Evolutionary conservation across 78 protist species (phyloP), one percentile per base, ranked within the genome.

Genomic region (Mastigamoeba balamuthi): DNA sequence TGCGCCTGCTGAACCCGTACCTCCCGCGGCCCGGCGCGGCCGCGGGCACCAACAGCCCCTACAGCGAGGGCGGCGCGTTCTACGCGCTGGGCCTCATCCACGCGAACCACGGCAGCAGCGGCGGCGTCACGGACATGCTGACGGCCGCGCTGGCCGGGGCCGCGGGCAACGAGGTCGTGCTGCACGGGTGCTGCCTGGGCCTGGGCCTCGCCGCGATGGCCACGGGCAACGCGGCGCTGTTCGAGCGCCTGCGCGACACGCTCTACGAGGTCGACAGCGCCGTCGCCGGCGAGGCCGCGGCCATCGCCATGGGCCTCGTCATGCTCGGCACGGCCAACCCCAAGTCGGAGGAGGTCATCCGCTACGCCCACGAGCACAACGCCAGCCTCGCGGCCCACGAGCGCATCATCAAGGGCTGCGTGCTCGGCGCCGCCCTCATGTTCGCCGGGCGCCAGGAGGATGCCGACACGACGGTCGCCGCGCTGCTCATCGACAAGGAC

Each of bases 371-470:
- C 42, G 97, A 95, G 63, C n/a, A n/a, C n/a, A n/a, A n/a, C n/a
- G n/a, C n/a, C n/a, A n/a, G n/a, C n/a, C n/a, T n/a, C n/a, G 95
- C 99, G 23, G 86, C 87, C 78, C 99, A 97, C 86, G 99, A 97
- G 78, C 96, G 96, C 85, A 95, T 93, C 53, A 94, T 92, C 63
- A 41, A 95, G 86, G 64, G 75, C 40, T 35, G 90, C 72, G 17
- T 10, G 9, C 10, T 30, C 29, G 70, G 65, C 10, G n/a, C 10
- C 64, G 70, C 37, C 23, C 70, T 66, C 30, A 28, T 66, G n/a
- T 9, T 66, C 10, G n/a, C 10, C 30, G 76, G 76, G 7, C 76
- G 30, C 4, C 66, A 75, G 76, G 79, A 67, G 48, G 64, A 42
- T 6, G 94, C 94, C 40, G 95, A 92, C 52, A n/a, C 40, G 6